Conservation (phyloP, 225 moss, liverwort and hornwort genomes). For the Neckera pumila region DNA sequence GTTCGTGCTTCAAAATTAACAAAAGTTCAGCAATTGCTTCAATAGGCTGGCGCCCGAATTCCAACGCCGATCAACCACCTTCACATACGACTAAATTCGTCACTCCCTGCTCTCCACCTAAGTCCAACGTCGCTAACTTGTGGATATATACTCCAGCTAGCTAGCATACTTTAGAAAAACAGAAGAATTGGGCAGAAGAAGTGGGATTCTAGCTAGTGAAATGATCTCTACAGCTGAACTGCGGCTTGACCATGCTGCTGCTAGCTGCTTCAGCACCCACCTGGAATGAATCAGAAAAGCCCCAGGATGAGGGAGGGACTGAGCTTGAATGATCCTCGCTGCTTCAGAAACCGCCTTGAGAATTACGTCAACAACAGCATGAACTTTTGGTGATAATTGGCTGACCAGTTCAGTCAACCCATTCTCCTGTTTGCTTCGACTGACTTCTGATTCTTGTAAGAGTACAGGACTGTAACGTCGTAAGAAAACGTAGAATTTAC, state of each 20-base stretch:
- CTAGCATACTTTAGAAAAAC: not conserved
- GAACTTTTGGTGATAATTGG: not conserved
- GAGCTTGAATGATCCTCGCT: not conserved
- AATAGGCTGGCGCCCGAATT: not conserved
- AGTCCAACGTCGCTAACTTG: not conserved
- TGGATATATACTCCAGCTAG: not conserved
- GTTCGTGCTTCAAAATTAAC: not conserved
- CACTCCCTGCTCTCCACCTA: not conserved
- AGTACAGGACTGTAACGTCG: not conserved
- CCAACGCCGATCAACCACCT: not conserved
- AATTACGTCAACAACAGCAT: not conserved
- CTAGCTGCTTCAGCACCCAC: not conserved
- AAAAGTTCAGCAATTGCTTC: not conserved
- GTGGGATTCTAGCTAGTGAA: not conserved
- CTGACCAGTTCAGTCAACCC: not conserved
- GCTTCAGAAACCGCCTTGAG: not conserved
- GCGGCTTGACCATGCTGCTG: not conserved
- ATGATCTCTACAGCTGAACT: not conserved
- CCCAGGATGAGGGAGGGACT: not conserved
- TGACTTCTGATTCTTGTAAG: not conserved
- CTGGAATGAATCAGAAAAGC: not conserved
- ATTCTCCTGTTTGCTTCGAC: not conserved
- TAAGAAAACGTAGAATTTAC: not conserved
- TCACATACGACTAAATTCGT: not conserved
- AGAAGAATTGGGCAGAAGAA: not conserved